Evolutionary conservation across 495 filamentous ascomycete genomes (phyloP).

Genomic region (Pseudomonodictys pantanalensis): DNA sequence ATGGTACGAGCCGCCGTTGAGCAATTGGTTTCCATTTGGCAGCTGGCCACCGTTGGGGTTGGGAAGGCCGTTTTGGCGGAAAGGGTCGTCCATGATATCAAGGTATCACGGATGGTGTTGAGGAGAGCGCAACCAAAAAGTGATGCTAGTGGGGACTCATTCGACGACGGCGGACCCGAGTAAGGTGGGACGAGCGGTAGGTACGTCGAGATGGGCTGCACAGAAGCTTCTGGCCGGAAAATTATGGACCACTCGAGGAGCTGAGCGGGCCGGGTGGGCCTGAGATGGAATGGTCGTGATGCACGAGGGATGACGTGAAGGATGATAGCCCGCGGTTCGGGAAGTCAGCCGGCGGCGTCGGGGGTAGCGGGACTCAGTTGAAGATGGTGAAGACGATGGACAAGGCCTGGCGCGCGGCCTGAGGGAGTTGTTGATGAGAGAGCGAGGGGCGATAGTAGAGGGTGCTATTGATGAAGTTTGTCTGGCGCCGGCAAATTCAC

Average conservation of each 20-base stretch:
- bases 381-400: too few species aligned
- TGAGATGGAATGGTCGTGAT: slow-evolving; percentile 11
- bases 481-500: slow-evolving; percentile 24
- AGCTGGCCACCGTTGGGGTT: slow-evolving; percentile 20
- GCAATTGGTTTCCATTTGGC: too few species aligned
- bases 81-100: slow-evolving; percentile 35
- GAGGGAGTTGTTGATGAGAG: too few species aligned
- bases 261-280: slow-evolving; percentile 27
- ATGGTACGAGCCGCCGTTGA: slow-evolving; percentile 21
- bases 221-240: slow-evolving; percentile 11
- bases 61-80: slow-evolving; percentile 26
- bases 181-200: slow-evolving; percentile 13
- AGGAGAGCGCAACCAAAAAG: slow-evolving; percentile 23
- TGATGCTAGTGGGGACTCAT: slow-evolving; percentile 14
- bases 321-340: not conserved
- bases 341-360: not conserved
- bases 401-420: too few species aligned
- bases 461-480: slow-evolving; percentile 23
- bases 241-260: slow-evolving; percentile 11
- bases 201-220: slow-evolving; percentile 11
- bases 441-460: slow-evolving; percentile 5
- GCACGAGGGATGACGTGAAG: not conserved
- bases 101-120: slow-evolving; percentile 13
- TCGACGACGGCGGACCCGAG: slow-evolving; percentile 13
- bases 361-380: too few species aligned